Evolutionary conservation across 257 asterid genomes (phyloP), one percentile per base, ranked within the genome.

Genomic region (Anisodus acutangulus): DNA sequence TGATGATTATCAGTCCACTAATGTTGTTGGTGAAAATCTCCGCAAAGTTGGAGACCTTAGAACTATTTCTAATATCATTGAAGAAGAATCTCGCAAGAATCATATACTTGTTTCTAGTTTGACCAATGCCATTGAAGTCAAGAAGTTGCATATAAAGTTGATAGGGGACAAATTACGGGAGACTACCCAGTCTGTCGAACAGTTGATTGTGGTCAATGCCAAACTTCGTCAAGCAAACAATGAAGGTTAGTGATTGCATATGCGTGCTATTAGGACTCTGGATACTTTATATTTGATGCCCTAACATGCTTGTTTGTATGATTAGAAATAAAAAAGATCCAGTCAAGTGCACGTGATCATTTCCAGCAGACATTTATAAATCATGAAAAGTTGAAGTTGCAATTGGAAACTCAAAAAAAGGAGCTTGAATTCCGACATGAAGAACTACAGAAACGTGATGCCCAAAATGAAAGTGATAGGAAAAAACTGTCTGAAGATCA

Each of bases 1-100:
- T 59, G 98, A 94, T 88, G 99, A 95, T 82, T 95, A 91, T 86
- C 78, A 84, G 49, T 86, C 93, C 69, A 88, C 83, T 70, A 85
- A 78, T 70, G 87, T 92, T 67, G 84, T 94, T 64, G 98, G 98
- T 26, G 98, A 95, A 86, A 87, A 89, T 86, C 97, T 95, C 76
- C 95, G 98, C 47, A 94, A 87, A 92, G 86, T 91, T 84, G 98
- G 98, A 88, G 97, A 95, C 88, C 88, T 92, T 79, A 92, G 91
- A 88, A 93, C 96, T 41, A 83, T 95, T 81, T 87, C 97, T 5
- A 92, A 90, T 90, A 91, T 93, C 82, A 91, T 92, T 89, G 97
- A 91, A 87, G 99, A 95, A 78, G 98, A 93, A 85, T 86, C 89
- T 88, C 89, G 94, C 54, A 93, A 92, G 90, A 90, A 94, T 16